A percentile compares a stretch with the other conserved stretches of the same genome.
Conservation (phyloP, 805 yeast genomes). For the Saturnispora halmiae region DNA sequence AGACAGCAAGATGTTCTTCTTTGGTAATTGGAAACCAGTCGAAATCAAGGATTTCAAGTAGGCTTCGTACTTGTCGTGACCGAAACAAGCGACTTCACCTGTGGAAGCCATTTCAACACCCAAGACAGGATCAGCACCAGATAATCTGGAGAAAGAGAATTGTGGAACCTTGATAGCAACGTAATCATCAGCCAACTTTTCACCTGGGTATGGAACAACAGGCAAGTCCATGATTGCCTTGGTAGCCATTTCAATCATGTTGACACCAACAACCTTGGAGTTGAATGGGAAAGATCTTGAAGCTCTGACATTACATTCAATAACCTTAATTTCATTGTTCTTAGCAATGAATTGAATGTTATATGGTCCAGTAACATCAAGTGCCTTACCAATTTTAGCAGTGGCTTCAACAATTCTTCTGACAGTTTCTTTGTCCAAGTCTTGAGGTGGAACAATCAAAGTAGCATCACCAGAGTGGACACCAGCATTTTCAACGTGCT, state of each 20-base stretch:
- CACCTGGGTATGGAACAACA: slow-evolving; percentile 81
- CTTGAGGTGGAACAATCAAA: slow-evolving; percentile 85
- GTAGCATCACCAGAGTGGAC: slow-evolving; percentile 99
- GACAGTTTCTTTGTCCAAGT: slow-evolving; percentile 56
- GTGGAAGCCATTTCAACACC: slow-evolving; percentile 99
- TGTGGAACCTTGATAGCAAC: slow-evolving; percentile 97
- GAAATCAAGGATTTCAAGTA: slow-evolving; percentile 90
- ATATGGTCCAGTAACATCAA: slow-evolving; percentile 96
- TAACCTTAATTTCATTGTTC: slow-evolving; percentile 67
- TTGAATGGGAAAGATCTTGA: slow-evolving; percentile 99
- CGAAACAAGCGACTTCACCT: slow-evolving; percentile 97
- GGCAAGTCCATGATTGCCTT: slow-evolving; percentile 89
- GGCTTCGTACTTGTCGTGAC: slow-evolving; percentile 94
- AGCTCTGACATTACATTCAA: slow-evolving; percentile 97
- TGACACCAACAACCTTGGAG: slow-evolving; percentile 93
- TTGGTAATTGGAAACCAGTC: slow-evolving; percentile 91
- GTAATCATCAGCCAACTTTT: slow-evolving; percentile 82
- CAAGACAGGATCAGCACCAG: slow-evolving; percentile 95
- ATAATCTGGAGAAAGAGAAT: slow-evolving; percentile 90
- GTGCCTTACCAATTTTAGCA: slow-evolving; percentile 86
- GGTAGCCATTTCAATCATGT: slow-evolving; percentile 94
- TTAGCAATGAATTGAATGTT: slow-evolving; percentile 93
- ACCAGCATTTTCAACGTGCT: slow-evolving; percentile 98
- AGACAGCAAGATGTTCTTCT: slow-evolving; percentile 86
- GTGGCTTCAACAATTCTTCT: slow-evolving; percentile 77